phyloP scores from a whole-genome alignment of 1,284 basidiomycete species.

The Papiliotrema flavescens region DNA sequence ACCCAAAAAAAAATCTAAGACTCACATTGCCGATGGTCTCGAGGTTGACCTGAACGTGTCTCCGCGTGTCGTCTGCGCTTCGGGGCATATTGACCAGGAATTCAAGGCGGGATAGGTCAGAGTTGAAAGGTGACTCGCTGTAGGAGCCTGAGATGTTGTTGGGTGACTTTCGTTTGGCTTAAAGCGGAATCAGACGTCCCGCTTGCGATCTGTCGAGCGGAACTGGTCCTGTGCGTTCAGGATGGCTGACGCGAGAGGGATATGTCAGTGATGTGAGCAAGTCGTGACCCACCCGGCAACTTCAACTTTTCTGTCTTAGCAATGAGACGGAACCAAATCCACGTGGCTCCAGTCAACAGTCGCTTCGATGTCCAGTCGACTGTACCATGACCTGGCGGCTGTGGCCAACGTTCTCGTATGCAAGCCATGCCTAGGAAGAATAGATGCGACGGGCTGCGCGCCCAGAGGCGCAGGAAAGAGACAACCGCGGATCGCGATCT shows the following conservation, averaged over 20 bases:
- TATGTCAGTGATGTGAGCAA: neutral
- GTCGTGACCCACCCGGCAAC: neutral
- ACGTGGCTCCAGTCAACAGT: too few relatives aligned
- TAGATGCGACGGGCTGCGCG: too few relatives aligned
- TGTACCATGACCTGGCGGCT: too few relatives aligned
- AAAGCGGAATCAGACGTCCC: neutral
- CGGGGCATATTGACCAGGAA: slow-evolving; percentile 13
- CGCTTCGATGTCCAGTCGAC: too few relatives aligned
- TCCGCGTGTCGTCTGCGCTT: slow-evolving; percentile 40
- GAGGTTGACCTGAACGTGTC: slow-evolving; percentile 60
- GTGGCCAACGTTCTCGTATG: too few relatives aligned
- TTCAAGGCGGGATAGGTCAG: neutral
- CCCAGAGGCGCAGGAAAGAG: too few relatives aligned
- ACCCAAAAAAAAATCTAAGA: neutral
- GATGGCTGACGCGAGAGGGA: too few relatives aligned
- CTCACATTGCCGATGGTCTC: slow-evolving; percentile 64
- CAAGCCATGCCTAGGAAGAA: too few relatives aligned
- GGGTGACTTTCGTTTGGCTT: neutral
- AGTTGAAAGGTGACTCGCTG: neutral
- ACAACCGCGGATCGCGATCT: too few relatives aligned
- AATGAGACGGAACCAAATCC: neutral
- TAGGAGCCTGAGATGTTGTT: neutral
- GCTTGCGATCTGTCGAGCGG: too few relatives aligned
- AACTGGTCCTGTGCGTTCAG: too few relatives aligned
- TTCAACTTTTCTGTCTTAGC: neutral